Conservation (phyloP, 2,329 filamentous ascomycete species). For the Coniochaeta ligniaria region DNA sequence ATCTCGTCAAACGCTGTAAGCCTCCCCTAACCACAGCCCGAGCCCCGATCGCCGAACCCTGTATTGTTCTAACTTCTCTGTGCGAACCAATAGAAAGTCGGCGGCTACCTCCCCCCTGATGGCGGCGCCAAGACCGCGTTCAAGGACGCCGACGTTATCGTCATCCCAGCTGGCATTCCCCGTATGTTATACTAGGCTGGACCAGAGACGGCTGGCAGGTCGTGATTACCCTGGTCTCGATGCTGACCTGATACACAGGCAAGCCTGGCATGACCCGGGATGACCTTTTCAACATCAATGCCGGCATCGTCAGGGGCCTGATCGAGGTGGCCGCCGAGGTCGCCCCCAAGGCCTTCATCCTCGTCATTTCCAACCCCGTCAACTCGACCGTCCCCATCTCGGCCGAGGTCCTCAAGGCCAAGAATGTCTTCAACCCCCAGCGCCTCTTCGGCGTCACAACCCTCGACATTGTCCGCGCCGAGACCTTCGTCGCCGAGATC, state of each 20-base stretch:
- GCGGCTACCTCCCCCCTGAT: constrained; percentile 80
- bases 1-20: constrained; percentile 81
- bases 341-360: constrained; percentile 86
- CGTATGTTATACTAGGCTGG: constrained; percentile 50
- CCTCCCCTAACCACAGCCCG: background rate
- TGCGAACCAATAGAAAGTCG: constrained; percentile 56
- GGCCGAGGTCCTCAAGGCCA: constrained; percentile 91
- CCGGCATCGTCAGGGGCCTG: constrained; percentile 91
- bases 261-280: constrained; percentile 99
- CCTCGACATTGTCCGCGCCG: constrained; percentile 93
- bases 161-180: constrained; percentile 97
- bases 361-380: constrained; percentile 98
- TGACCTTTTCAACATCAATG: constrained; percentile 99
- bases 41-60: background rate
- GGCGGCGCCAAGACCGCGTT: constrained; percentile 82
- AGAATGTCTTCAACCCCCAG: constrained; percentile 89
- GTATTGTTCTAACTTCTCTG: background rate
- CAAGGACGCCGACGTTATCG: constrained; percentile 88
- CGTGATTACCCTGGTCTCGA: background rate
- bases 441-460: constrained; percentile 98
- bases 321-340: constrained; percentile 82
- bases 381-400: constrained; percentile 98
- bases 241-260: constrained; percentile 43
- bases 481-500: constrained; percentile 90
- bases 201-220: background rate